Conservation (phyloP, 2,329 filamentous ascomycete genomes). For the Aspergillus sp. region DNA sequence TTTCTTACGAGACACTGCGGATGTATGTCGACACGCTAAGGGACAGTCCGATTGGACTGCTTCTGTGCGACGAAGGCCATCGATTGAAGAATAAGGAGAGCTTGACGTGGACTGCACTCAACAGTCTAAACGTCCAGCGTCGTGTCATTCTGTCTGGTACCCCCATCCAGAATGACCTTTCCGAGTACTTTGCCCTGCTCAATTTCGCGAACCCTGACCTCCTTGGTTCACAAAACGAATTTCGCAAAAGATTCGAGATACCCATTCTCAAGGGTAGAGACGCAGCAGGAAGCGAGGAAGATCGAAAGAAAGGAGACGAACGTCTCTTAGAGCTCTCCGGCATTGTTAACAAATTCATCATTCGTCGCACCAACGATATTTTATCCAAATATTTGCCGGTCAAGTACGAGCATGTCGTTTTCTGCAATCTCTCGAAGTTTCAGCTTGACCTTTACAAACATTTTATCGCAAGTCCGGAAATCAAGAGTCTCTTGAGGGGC, state of each 20-base stretch:
- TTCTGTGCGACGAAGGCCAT: conserved; percentile 96
- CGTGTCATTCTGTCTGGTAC: conserved; percentile 96
- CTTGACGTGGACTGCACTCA: conserved; percentile 90
- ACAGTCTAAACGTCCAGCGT: conserved; percentile 84
- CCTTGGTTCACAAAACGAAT: conserved; percentile 85
- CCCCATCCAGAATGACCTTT: conserved; percentile 97
- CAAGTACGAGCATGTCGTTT: conserved; percentile 99
- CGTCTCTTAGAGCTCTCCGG: conserved; percentile 78
- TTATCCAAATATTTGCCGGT: conserved; percentile 95
- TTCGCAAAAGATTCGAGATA: conserved; percentile 90
- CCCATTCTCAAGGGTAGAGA: conserved; percentile 92
- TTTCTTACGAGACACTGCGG: conserved; percentile 94
- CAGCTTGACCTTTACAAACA: conserved; percentile 94
- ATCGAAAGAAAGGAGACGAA: conserved; percentile 81
- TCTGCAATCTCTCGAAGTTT: conserved; percentile 92
- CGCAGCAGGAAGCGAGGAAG: conserved; percentile 81
- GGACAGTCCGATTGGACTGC: conserved; percentile 84
- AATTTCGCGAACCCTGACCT: conserved; percentile 96
- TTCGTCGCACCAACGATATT: conserved; percentile 95
- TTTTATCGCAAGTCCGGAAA: conserved; percentile 94
- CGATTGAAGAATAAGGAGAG: conserved; percentile 96
- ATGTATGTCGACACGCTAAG: conserved; percentile 89
- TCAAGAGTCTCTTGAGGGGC: conserved; percentile 85
- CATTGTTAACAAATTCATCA: conserved; percentile 97
- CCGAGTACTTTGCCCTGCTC: conserved; percentile 93